These are phyloP conservation scores for Trametes elegans DNA, from an alignment of 768 basidiomycete species.

Conservation along the genomic window DNA sequence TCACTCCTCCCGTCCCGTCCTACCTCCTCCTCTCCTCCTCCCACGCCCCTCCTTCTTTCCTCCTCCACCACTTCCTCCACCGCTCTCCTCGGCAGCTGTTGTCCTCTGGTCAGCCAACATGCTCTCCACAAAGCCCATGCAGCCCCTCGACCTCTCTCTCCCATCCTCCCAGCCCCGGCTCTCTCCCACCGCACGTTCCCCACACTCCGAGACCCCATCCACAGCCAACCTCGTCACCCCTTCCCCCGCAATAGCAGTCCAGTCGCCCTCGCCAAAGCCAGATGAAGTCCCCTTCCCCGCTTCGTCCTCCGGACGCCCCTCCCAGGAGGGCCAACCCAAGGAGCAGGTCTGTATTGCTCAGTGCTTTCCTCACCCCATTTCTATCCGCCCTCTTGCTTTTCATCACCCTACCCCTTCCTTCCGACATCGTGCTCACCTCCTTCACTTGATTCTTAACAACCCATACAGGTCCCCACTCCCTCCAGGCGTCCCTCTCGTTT, in stretches of 20 bases:
- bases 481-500: constrained; percentile 28
- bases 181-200: constrained; percentile 14
- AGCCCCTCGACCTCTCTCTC: constrained; percentile 24
- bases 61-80: constrained; percentile 7
- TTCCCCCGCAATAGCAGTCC: constrained; percentile 16
- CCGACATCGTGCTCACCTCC: constrained; percentile 9
- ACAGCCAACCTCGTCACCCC: constrained; percentile 19
- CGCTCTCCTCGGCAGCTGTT: neutral
- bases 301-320: constrained; percentile 2
- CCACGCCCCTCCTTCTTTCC: constrained; percentile 14
- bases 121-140: constrained; percentile 41
- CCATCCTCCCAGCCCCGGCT: constrained; percentile 20
- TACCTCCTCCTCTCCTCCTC: constrained; percentile 4
- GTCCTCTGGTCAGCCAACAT: too few species aligned
- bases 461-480: constrained; percentile 23
- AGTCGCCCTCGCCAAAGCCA: constrained; percentile 14
- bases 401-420: neutral
- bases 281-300: constrained; percentile 14
- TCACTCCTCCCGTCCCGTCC: neutral
- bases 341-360: constrained; percentile 29
- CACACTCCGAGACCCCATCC: neutral
- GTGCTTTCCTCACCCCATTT: constrained; percentile 1
- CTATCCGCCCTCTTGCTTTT: neutral
- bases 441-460: neutral
- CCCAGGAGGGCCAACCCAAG: constrained; percentile 13